phyloP scores from a whole-genome alignment of 1,284 basidiomycete genomes.

The Boletellus sp. region DNA sequence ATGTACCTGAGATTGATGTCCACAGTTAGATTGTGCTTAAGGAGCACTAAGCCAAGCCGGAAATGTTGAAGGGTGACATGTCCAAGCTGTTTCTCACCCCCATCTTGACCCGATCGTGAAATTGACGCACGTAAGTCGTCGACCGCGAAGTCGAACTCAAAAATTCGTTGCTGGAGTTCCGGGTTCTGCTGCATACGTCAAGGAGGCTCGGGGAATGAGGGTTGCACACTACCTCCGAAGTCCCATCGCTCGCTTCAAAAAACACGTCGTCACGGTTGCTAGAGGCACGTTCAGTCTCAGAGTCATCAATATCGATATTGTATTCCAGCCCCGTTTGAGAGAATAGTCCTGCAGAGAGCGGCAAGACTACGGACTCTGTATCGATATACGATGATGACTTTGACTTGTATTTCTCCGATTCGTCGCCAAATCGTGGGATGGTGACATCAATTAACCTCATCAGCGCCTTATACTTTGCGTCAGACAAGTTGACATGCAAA shows the following conservation, averaged over 20 bases:
- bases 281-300: conserved; percentile 38
- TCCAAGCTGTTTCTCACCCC: conserved; percentile 72
- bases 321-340: conserved; percentile 55
- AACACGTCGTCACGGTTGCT: conserved; percentile 57
- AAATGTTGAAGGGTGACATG: conserved; percentile 83
- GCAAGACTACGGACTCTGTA: conserved; percentile 40
- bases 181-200: conserved; percentile 38
- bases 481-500: conserved; percentile 92
- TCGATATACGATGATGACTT: conserved; percentile 26
- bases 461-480: conserved; percentile 91
- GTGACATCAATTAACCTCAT: conserved; percentile 93
- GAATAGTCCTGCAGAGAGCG: conserved; percentile 55
- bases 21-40: conserved; percentile 87
- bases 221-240: conserved; percentile 47
- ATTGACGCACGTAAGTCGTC: conserved; percentile 84
- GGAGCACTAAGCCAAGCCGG: conserved; percentile 67
- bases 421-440: conserved; percentile 80
- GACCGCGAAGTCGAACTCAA: conserved; percentile 90
- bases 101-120: conserved; percentile 63
- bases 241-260: conserved; percentile 73
- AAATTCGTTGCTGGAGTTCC: conserved; percentile 77
- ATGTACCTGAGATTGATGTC: conserved; percentile 76
- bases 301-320: conserved; percentile 65
- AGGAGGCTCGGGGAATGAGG: conserved; percentile 6
- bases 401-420: conserved; percentile 30